Conservation (phyloP, 345 rosid species). For the Passiflora organensis region DNA sequence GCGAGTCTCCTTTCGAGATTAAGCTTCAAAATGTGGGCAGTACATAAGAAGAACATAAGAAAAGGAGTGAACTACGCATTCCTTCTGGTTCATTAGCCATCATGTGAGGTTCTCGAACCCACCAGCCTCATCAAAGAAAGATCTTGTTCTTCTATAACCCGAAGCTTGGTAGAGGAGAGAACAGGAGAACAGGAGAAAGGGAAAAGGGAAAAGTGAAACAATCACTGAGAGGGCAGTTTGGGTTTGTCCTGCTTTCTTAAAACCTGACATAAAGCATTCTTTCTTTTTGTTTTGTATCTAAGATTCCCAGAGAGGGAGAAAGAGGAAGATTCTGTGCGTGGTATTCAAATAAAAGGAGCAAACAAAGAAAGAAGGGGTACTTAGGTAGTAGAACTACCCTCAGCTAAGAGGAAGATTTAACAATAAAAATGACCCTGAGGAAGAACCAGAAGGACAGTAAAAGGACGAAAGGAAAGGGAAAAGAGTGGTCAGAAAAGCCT, state of each 20-base stretch:
- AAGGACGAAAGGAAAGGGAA: slow-evolving; percentile 6
- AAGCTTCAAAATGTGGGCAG: not conserved
- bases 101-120: too few species aligned
- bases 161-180: not conserved
- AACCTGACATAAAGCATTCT: not conserved
- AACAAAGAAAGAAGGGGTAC: not conserved
- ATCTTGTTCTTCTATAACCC: too few species aligned
- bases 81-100: too few species aligned
- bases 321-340: not conserved
- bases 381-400: not conserved
- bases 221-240: not conserved
- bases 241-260: not conserved
- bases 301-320: slow-evolving; percentile 10
- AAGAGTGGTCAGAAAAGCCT: slow-evolving; percentile 5
- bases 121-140: too few species aligned
- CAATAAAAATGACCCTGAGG: not conserved
- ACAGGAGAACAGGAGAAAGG: not conserved
- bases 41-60: not conserved
- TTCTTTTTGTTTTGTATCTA: not conserved
- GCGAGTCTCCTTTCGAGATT: not conserved
- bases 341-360: slow-evolving; percentile 2
- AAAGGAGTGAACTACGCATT: not conserved
- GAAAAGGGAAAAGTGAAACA: not conserved
- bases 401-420: not conserved
- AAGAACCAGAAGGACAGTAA: slow-evolving; percentile 13